These are phyloP conservation scores for Bocquillonia castaneifolia DNA, from an alignment of 441 rosid species.

Conservation along the genomic window DNA sequence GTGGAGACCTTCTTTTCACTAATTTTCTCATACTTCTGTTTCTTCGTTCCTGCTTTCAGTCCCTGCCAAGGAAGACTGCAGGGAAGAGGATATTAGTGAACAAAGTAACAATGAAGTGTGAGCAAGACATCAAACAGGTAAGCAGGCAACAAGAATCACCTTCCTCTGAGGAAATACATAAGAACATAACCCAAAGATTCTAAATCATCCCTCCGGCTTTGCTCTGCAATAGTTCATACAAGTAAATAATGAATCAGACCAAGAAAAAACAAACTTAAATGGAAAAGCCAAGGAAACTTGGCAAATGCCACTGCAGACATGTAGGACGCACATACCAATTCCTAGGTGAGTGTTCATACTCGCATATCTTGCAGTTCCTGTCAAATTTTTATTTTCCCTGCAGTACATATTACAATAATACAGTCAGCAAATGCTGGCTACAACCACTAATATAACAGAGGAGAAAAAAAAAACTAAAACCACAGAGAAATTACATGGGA, in stretches of 20 bases:
- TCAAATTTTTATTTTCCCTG: slow-evolving; percentile 92
- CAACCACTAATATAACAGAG: not conserved
- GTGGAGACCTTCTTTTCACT: slow-evolving; percentile 85
- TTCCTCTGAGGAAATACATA: slow-evolving; percentile 84
- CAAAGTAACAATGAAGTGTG: slow-evolving; percentile 5
- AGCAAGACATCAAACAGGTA: not conserved
- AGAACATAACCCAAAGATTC: slow-evolving; percentile 90
- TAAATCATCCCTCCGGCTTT: slow-evolving; percentile 89
- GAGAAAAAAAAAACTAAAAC: not conserved
- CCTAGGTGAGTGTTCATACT: slow-evolving; percentile 98
- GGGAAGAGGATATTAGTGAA: slow-evolving; percentile 20
- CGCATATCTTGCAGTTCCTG: slow-evolving; percentile 97
- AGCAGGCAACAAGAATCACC: slow-evolving; percentile 39
- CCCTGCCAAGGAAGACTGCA: slow-evolving; percentile 92
- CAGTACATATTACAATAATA: slow-evolving; percentile 15
- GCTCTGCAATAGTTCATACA: slow-evolving; percentile 37
- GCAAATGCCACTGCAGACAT: slow-evolving; percentile 1
- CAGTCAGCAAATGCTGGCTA: not conserved
- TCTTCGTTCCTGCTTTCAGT: slow-evolving; percentile 77
- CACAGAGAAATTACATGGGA: not conserved
- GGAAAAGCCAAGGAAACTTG: not conserved
- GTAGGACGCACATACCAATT: slow-evolving; percentile 56
- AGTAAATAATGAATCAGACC: not conserved
- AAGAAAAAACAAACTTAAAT: not conserved
- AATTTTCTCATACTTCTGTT: slow-evolving; percentile 79